Evolutionary conservation across 441 rosid genomes (phyloP), one percentile per base, ranked within the genome.

Genomic region (Mallotus japonicus): DNA sequence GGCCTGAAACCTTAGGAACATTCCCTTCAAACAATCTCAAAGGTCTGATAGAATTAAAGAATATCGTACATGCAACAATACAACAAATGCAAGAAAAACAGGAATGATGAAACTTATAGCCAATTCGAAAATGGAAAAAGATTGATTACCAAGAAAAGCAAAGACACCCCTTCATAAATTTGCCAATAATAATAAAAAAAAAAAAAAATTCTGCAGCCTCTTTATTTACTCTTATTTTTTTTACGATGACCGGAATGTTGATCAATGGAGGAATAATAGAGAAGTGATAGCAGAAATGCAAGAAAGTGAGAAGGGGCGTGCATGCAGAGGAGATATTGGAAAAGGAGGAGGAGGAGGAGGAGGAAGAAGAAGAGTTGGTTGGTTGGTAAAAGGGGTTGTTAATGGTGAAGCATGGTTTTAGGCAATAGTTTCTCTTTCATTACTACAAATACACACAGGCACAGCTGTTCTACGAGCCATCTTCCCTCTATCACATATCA

Each of bases 371-470:
- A 47, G 46, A 24, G 46, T 64, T 59, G 58, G 50, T 10, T 40
- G 37, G 20, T 50, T 40, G 10, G 16, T 24, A 56, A 58, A 42
- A 11, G 1, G 22, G 55, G 17, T 66, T 8, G 58, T 75, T 59
- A 8, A 70, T 58, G 84, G 86, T 13, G 10, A 42, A 37, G 76
- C 84, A 67, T 70, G 34, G 75, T 46, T 70, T 22, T 77, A 81
- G 86, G 80, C 81, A 56, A 11, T 63, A 62, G 15, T 81, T 72
- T 75, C 81, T 73, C 70, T 60, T n/a, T 40, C 12, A n/a, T 24
- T 62, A 1, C 49, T 22, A 28, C 57, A 69, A 62, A 34, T 51
- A 53, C 32, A 28, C 32, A 28, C 32, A 2, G 32, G 60, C 64
- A 56, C 53, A 70, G 64, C 72, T 68, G 46, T 13, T 8, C 10